phyloP scores from a whole-genome alignment of 1,139 yeast species.

The Lodderomyces theae region DNA sequence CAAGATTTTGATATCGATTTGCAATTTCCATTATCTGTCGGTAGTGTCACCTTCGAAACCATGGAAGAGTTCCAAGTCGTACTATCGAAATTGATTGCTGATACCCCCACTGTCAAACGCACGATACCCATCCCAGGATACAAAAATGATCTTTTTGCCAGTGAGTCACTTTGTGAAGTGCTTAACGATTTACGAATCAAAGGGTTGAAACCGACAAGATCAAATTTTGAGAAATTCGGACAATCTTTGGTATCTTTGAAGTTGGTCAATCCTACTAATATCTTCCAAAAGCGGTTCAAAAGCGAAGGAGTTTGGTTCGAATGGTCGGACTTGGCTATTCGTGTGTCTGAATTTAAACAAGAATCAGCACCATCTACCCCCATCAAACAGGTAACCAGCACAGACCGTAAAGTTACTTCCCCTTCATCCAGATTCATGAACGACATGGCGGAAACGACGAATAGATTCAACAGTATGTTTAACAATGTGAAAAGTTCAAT shows the following conservation, averaged over 20 bases:
- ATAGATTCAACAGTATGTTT: constrained; percentile 32
- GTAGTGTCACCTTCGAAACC: constrained; percentile 23
- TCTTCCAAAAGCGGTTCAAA: constrained; percentile 37
- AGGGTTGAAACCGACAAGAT: constrained; percentile 38
- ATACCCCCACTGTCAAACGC: constrained; percentile 30
- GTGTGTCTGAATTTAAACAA: constrained; percentile 18
- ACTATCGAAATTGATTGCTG: constrained; percentile 22
- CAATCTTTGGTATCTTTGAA: constrained; percentile 40
- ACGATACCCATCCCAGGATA: constrained; percentile 44
- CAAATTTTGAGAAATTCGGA: constrained; percentile 42
- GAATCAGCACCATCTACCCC: constrained; percentile 6
- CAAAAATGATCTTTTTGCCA: constrained; percentile 37
- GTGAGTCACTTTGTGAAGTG: constrained; percentile 37
- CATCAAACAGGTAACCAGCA: neutral
- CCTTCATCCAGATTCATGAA: constrained; percentile 18
- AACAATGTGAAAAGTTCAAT: constrained; percentile 29
- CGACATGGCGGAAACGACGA: constrained; percentile 29
- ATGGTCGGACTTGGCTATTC: constrained; percentile 40
- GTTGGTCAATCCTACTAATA: constrained; percentile 32
- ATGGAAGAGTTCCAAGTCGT: constrained; percentile 23
- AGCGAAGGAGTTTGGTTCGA: constrained; percentile 50
- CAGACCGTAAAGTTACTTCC: neutral
- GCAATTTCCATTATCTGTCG: constrained; percentile 35
- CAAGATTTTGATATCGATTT: constrained; percentile 8
- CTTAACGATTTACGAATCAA: constrained; percentile 29